Evolutionary conservation across 345 rosid species (phyloP).

Genomic region (Lepidium africanum): DNA sequence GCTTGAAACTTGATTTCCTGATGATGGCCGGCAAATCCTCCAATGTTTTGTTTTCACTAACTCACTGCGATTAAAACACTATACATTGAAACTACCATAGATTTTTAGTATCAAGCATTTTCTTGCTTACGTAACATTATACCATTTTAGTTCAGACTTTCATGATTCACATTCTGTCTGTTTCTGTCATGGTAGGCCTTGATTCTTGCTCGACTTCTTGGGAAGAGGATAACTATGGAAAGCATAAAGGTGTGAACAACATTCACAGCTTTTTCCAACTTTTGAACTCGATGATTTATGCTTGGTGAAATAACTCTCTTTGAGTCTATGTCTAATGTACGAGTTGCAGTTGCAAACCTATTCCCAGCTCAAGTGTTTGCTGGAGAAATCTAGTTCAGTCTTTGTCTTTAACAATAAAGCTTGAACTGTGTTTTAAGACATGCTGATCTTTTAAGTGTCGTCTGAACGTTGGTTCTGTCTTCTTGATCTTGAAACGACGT

Average conservation of each 20-base stretch:
- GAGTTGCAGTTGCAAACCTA: not conserved
- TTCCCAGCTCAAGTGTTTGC: not conserved
- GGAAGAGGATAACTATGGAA: conserved; percentile 56
- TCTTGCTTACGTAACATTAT: not conserved
- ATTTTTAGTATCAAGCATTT: not conserved
- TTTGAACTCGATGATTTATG: not conserved
- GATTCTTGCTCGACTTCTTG: conserved; percentile 90
- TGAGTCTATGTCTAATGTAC: not conserved
- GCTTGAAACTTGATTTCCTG: not conserved
- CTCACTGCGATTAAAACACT: not conserved
- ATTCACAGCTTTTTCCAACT: not conserved
- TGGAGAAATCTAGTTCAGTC: not conserved
- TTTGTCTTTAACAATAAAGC: not conserved
- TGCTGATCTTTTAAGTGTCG: not conserved
- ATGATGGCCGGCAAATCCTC: not conserved
- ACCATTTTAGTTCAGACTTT: not conserved
- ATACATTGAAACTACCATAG: not conserved
- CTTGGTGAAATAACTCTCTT: not conserved
- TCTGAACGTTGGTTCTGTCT: not conserved
- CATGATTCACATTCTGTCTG: not conserved
- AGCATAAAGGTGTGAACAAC: conserved; percentile 48
- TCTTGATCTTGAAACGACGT: not conserved
- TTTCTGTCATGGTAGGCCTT: conserved; percentile 50
- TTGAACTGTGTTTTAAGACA: not conserved
- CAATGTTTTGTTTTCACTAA: not conserved